A percentile compares a stretch with the other conserved stretches of the same genome.
phyloP scores from a whole-genome alignment of 202 grass and related monocot species.

The Setaria italica region DNA sequence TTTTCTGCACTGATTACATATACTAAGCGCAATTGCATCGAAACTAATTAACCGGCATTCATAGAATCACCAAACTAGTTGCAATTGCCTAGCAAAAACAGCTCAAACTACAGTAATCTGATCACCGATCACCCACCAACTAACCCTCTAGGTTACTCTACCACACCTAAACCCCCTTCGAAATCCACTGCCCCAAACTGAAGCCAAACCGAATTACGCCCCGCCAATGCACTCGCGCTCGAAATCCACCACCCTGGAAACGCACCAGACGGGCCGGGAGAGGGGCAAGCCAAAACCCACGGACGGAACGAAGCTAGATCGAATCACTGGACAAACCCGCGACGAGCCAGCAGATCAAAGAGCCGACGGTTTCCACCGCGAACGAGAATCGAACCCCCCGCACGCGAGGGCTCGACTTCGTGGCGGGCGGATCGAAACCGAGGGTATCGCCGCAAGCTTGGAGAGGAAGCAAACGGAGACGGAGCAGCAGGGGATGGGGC shows the following conservation, averaged over 20 bases:
- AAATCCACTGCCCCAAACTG: background rate
- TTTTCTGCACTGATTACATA: background rate
- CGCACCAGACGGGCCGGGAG: background rate
- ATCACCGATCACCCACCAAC: background rate
- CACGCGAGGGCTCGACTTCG: background rate
- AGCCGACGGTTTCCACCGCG: background rate
- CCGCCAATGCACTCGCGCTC: background rate
- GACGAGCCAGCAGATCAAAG: background rate
- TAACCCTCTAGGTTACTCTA: background rate
- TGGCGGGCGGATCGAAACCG: constrained; percentile 29
- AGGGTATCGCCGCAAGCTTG: constrained; percentile 39
- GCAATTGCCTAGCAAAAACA: background rate
- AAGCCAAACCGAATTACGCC: background rate
- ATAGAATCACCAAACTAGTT: background rate
- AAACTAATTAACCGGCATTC: background rate
- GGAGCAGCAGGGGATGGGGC: background rate
- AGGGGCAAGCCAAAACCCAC: background rate
- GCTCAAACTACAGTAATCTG: background rate
- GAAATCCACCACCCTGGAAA: background rate
- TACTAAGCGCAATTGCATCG: background rate
- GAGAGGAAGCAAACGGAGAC: constrained; percentile 56
- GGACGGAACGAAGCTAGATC: constrained; percentile 31
- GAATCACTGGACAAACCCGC: background rate
- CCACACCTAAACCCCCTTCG: constrained; percentile 26
- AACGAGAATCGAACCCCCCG: background rate